Conservation (phyloP, 1,284 basidiomycete genomes). For the Melanopsichium pennsylvanicum region DNA sequence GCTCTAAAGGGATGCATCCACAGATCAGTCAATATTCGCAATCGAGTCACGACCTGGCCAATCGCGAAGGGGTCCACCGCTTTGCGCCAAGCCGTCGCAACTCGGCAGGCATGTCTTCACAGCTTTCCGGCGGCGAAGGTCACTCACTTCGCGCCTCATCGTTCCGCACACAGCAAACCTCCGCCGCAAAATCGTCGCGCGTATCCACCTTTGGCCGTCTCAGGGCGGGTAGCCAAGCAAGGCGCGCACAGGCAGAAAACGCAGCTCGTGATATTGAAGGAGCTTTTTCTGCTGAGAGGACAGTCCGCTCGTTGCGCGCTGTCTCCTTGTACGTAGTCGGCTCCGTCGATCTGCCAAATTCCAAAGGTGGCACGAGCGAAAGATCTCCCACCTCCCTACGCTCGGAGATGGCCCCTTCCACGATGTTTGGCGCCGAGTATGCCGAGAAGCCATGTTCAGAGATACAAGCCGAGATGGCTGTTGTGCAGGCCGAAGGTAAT, state of each 20-base stretch:
- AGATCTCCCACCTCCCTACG: conserved; percentile 15
- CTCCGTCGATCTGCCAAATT: neutral
- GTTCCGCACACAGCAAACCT: conserved; percentile 24
- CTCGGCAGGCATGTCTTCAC: conserved; percentile 21
- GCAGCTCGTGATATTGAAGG: conserved; percentile 29
- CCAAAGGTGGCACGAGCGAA: neutral
- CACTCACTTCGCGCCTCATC: conserved; percentile 32
- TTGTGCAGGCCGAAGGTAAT: conserved; percentile 49
- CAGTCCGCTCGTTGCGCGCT: conserved; percentile 31
- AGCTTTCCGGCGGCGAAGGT: conserved; percentile 37
- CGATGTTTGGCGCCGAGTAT: conserved; percentile 49
- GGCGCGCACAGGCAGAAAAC: conserved; percentile 18
- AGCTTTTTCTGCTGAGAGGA: conserved; percentile 30
- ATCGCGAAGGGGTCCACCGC: neutral
- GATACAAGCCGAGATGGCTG: conserved; percentile 52
- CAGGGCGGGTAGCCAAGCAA: conserved; percentile 19
- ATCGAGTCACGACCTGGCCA: neutral
- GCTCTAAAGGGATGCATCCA: neutral
- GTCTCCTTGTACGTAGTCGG: conserved; percentile 25
- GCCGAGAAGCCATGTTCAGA: conserved; percentile 40
- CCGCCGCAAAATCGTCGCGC: conserved; percentile 22
- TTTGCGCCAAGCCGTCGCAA: conserved; percentile 10
- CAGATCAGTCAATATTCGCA: conserved; percentile 28
- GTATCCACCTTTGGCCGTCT: conserved; percentile 32
- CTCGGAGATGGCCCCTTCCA: conserved; percentile 18